Conservation (phyloP, 768 basidiomycete species). For the Boletellus emodensis region DNA sequence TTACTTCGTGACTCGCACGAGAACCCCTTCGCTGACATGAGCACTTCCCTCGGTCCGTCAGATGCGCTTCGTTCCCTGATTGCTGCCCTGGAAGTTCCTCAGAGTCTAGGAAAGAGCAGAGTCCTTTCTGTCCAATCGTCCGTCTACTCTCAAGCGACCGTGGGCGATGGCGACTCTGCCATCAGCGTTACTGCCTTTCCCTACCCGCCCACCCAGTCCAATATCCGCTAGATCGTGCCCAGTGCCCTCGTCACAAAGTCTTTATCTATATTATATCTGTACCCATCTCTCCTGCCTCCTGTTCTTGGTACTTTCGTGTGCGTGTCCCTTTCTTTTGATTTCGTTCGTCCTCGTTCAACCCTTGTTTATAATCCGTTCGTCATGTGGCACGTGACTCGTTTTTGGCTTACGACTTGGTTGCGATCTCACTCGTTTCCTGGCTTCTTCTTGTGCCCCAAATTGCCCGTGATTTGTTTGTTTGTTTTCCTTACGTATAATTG, state of each 20-base stretch:
- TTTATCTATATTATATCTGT: conserved; percentile 7
- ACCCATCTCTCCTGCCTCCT: not conserved
- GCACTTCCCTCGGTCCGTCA: conserved; percentile 21
- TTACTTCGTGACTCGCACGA: conserved; percentile 10
- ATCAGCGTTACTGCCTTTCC: conserved; percentile 29
- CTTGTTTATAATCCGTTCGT: conserved; percentile 6
- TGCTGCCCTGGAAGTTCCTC: conserved; percentile 55
- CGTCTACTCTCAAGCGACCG: conserved; percentile 25
- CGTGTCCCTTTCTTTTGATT: conserved; percentile 9
- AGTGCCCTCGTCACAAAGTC: not conserved
- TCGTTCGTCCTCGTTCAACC: not conserved
- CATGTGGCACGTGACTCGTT: conserved; percentile 8
- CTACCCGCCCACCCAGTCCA: conserved; percentile 24
- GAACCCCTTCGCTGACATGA: conserved; percentile 45
- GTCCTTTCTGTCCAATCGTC: conserved; percentile 61
- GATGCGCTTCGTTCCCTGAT: conserved; percentile 58
- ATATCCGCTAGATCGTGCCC: conserved; percentile 4
- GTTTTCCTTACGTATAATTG: not conserved
- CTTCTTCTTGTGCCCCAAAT: not conserved
- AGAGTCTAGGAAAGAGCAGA: conserved; percentile 44
- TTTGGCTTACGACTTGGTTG: conserved; percentile 10
- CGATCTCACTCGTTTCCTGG: conserved; percentile 14
- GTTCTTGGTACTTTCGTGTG: conserved; percentile 12
- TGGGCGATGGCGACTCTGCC: conserved; percentile 25
- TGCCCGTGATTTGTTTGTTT: no score